phyloP scores from a whole-genome alignment of 768 basidiomycete species.

The Rhizopogon rudus region DNA sequence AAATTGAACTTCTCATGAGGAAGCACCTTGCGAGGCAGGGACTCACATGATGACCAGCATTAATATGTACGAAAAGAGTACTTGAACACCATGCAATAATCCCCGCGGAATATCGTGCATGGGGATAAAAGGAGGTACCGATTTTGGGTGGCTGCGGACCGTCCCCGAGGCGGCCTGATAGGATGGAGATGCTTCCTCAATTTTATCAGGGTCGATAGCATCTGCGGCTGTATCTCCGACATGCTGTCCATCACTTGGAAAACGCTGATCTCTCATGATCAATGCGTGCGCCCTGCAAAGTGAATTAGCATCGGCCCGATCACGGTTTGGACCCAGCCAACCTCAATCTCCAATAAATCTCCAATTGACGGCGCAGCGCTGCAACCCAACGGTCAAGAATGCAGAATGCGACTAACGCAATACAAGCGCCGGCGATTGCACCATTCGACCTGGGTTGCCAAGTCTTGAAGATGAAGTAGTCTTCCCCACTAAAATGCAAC shows the following conservation, averaged over 20 bases:
- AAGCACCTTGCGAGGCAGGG: neutral
- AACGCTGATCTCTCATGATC: neutral
- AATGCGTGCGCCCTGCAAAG: constrained; percentile 7
- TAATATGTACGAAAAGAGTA: constrained; percentile 58
- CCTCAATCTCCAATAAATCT: constrained; percentile 57
- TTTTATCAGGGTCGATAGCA: neutral
- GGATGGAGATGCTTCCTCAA: constrained; percentile 4
- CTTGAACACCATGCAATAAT: constrained; percentile 55
- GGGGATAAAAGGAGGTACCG: constrained; percentile 56
- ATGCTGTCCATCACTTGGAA: neutral
- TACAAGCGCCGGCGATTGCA: constrained; percentile 69
- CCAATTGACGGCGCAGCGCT: constrained; percentile 48
- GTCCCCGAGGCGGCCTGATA: neutral
- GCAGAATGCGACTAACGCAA: constrained; percentile 64
- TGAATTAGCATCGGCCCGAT: neutral
- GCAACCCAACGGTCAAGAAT: constrained; percentile 67
- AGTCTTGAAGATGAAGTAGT: constrained; percentile 59
- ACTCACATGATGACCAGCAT: constrained; percentile 83
- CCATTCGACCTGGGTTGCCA: constrained; percentile 68
- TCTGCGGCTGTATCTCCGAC: neutral
- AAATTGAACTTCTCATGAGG: constrained; percentile 4
- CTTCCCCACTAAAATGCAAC: constrained; percentile 64
- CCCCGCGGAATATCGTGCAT: constrained; percentile 72
- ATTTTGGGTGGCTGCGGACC: constrained; percentile 27
- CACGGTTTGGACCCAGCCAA: constrained; percentile 21